Percentiles rank a stretch among this genome's conserved stretches.
Evolutionary conservation across 2,329 filamentous ascomycete species (phyloP).

Genomic region (Coccinonectria pachysandricola): DNA sequence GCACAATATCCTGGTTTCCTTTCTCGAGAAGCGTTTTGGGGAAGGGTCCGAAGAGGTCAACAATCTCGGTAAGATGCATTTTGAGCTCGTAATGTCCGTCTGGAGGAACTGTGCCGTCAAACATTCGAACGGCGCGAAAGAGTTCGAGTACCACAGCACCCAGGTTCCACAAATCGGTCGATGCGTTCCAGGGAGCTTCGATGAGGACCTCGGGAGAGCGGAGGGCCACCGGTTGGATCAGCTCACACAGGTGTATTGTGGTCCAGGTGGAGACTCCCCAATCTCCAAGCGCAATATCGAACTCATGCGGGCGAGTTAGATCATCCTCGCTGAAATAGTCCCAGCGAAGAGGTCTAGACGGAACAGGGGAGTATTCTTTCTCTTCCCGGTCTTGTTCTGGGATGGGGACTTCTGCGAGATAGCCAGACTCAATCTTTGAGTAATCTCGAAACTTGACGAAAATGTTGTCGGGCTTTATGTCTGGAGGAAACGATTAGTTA

Average conservation of each 20-base stretch:
- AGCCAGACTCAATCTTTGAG: slow-evolving; percentile 6
- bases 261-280: slow-evolving; percentile 14
- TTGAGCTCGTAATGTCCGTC: slow-evolving; percentile 6
- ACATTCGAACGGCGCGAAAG: slow-evolving; percentile 8
- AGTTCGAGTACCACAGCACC: slow-evolving; percentile 11
- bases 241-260: slow-evolving; percentile 9
- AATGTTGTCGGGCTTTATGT: slow-evolving; percentile 15
- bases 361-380: slow-evolving; percentile 3
- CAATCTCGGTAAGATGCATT: slow-evolving; percentile 8
- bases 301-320: slow-evolving; percentile 1
- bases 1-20: slow-evolving; percentile 4
- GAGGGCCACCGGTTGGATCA: slow-evolving; percentile 14
- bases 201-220: slow-evolving; percentile 16
- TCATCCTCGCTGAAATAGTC: slow-evolving; percentile 9
- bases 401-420: slow-evolving; percentile 5
- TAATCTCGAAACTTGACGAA: slow-evolving; percentile 12
- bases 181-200: slow-evolving; percentile 10
- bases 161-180: slow-evolving; percentile 14
- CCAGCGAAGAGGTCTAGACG: slow-evolving; percentile 3
- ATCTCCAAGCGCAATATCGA: slow-evolving; percentile 9
- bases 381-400: slow-evolving; percentile 5
- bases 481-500: slow-evolving; percentile 3
- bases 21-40: slow-evolving; percentile 6
- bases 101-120: slow-evolving; percentile 2
- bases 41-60: slow-evolving; percentile 11